Conservation (phyloP, 208 protist genomes). For the Naegleria fowleri region DNA sequence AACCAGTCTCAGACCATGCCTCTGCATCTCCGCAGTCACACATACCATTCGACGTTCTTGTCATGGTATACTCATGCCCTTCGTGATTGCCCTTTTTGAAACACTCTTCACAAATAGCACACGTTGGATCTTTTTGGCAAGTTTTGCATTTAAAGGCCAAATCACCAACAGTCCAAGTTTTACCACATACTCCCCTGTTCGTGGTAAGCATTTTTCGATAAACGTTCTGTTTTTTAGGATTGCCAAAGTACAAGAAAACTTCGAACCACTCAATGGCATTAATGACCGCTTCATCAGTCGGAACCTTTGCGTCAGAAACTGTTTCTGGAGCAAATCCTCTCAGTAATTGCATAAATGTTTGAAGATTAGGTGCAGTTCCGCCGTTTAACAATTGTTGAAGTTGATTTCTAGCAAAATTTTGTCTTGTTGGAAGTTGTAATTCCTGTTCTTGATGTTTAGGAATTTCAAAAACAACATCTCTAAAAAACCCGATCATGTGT, state of each 20-base stretch:
- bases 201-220: neutral
- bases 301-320: neutral
- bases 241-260: neutral
- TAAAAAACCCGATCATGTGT: neutral
- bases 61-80: constrained; percentile 64
- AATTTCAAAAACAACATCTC: neutral
- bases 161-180: constrained; percentile 33
- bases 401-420: neutral
- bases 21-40: constrained; percentile 81
- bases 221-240: neutral
- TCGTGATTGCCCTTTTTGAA: constrained; percentile 70
- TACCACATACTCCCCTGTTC: constrained; percentile 5
- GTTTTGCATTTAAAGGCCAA: constrained; percentile 72
- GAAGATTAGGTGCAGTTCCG: neutral
- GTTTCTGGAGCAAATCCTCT: neutral
- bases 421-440: neutral
- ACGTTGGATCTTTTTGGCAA: constrained; percentile 69
- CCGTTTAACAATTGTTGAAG: neutral
- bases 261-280: neutral
- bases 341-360: neutral
- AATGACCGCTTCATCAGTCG: neutral
- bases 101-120: constrained; percentile 80
- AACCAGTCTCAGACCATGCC: neutral
- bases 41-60: constrained; percentile 15
- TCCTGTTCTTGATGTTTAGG: neutral